phyloP scores from a whole-genome alignment of 2,329 filamentous ascomycete genomes.

The Teratosphaeria nubilosa region DNA sequence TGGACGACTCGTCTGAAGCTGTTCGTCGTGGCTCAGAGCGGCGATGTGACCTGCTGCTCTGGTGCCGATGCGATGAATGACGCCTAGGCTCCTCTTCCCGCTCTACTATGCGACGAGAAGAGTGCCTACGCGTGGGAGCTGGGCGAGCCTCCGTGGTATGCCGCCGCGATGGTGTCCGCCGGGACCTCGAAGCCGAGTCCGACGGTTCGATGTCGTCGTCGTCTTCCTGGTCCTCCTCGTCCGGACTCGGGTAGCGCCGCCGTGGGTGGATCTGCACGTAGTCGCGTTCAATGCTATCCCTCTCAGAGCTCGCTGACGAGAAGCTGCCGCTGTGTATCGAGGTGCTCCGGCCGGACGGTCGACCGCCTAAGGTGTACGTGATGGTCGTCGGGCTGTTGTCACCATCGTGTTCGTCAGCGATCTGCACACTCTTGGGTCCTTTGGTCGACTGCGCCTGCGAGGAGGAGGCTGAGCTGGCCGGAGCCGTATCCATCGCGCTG shows the following conservation, averaged over 20 bases:
- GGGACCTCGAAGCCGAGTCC: slow-evolving; percentile 40
- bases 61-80: slow-evolving; percentile 15
- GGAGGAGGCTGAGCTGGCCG: neutral
- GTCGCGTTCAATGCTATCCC: slow-evolving; percentile 16
- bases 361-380: slow-evolving; percentile 10
- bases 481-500: neutral
- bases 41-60: slow-evolving; percentile 14
- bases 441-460: neutral
- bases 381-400: slow-evolving; percentile 8
- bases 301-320: slow-evolving; percentile 18
- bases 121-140: slow-evolving; percentile 27
- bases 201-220: slow-evolving; percentile 38
- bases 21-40: slow-evolving; percentile 15
- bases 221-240: slow-evolving; percentile 11
- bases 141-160: slow-evolving; percentile 26
- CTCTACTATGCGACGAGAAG: slow-evolving; percentile 24
- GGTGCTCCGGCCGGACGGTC: slow-evolving; percentile 21
- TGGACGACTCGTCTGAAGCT: slow-evolving; percentile 30
- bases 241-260: slow-evolving; percentile 18
- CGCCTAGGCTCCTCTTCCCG: slow-evolving; percentile 14
- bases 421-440: neutral
- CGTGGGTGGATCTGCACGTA: slow-evolving; percentile 4
- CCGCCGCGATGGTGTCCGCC: slow-evolving; percentile 21
- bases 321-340: slow-evolving; percentile 11
- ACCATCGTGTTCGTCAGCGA: slow-evolving; percentile 17